Conservation (phyloP, 179 eudicot genomes). For the Carnegiea gigantea region DNA sequence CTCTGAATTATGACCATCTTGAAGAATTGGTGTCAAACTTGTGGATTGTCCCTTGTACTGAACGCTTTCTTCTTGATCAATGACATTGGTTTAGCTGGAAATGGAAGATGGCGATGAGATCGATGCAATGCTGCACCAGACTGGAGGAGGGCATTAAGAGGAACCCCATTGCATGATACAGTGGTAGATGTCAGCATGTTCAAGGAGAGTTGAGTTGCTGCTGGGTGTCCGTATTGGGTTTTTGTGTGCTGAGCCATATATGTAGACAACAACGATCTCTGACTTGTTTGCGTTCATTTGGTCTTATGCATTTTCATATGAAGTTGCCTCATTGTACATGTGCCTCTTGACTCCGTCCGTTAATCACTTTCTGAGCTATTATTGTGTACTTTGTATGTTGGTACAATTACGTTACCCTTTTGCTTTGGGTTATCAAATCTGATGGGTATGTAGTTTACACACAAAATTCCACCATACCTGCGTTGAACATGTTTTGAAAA, state of each 20-base stretch:
- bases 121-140: constrained; percentile 54
- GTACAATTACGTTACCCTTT: neutral
- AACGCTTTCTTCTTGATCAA: neutral
- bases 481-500: no score
- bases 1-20: neutral
- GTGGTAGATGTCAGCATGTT: neutral
- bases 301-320: constrained; percentile 1
- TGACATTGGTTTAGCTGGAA: constrained; percentile 32
- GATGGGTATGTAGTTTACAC: neutral
- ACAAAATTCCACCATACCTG: no score
- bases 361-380: neutral
- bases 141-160: constrained; percentile 36
- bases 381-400: neutral
- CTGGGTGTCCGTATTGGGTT: constrained; percentile 4
- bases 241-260: constrained; percentile 8
- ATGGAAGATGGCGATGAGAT: constrained; percentile 55
- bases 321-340: neutral
- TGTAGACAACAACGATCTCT: constrained; percentile 24
- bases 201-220: constrained; percentile 25
- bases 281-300: neutral
- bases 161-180: neutral
- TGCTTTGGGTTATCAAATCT: neutral
- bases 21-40: neutral
- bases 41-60: neutral
- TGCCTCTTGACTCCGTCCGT: neutral